Percentiles rank a stretch among this genome's conserved stretches.
phyloP scores from a whole-genome alignment of 116 monocot genomes.

The Posidonia oceanica region DNA sequence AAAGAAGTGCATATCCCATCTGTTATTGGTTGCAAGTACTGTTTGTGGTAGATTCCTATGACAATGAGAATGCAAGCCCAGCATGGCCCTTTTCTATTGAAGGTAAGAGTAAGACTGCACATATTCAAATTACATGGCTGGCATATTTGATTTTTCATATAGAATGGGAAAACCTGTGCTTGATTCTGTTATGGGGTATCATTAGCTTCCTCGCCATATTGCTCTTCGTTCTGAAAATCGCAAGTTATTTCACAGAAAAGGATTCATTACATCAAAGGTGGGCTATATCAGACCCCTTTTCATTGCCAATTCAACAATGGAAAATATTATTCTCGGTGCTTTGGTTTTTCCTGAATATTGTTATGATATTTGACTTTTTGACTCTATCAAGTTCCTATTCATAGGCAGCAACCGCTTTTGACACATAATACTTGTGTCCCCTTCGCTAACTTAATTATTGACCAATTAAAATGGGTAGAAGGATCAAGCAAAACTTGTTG shows the following conservation, averaged over 20 bases:
- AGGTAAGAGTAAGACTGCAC: conserved; percentile 32
- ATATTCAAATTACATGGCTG: conserved; percentile 23
- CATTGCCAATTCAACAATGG: conserved; percentile 21
- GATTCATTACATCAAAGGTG: conserved; percentile 34
- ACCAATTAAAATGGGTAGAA: no score
- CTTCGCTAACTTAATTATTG: no score
- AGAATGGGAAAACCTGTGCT: conserved; percentile 46
- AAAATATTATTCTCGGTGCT: conserved; percentile 20
- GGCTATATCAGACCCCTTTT: conserved; percentile 21
- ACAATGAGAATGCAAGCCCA: conserved; percentile 26
- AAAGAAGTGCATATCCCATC: conserved; percentile 28
- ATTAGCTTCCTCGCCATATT: conserved; percentile 32
- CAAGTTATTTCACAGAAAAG: conserved; percentile 36
- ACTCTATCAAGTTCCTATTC: no score
- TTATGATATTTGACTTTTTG: no score
- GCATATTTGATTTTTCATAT: conserved; percentile 42
- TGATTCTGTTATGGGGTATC: conserved; percentile 48
- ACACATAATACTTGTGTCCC: no score
- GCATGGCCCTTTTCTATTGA: conserved; percentile 58
- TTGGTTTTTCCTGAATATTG: conserved; percentile 43
- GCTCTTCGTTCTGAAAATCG: conserved; percentile 41
- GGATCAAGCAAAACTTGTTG: no score
- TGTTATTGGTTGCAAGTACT: conserved; percentile 54
- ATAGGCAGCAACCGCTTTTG: no score
- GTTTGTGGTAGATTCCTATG: conserved; percentile 34